These are phyloP conservation scores for Cercospora sesami DNA, from an alignment of 2,329 filamentous ascomycete species.

Conservation along the genomic window DNA sequence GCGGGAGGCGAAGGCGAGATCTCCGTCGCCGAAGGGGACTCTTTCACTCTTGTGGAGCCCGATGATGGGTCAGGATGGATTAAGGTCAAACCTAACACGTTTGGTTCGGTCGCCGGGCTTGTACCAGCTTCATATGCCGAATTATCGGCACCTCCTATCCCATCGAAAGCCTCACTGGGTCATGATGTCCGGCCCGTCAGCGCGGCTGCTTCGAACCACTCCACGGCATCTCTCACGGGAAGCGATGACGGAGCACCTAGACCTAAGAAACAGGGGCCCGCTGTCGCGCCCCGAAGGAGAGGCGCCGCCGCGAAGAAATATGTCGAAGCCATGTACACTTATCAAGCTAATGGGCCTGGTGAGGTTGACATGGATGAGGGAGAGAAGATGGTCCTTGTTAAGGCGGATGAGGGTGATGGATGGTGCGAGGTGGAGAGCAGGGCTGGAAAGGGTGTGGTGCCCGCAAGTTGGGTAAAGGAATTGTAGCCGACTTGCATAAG, in stretches of 20 bases:
- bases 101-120: constrained; percentile 72
- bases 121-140: constrained; percentile 88
- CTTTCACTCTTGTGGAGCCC: constrained; percentile 75
- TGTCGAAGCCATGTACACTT: constrained; percentile 90
- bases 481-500: constrained; percentile 42
- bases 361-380: constrained; percentile 92
- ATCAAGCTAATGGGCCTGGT: constrained; percentile 77
- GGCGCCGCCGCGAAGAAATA: constrained; percentile 80
- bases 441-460: constrained; percentile 80
- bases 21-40: constrained; percentile 73
- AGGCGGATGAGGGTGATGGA: constrained; percentile 84
- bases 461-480: constrained; percentile 86
- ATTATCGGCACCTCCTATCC: constrained; percentile 38
- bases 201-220: constrained; percentile 52
- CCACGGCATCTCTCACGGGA: constrained; percentile 65
- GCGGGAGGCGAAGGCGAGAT: constrained; percentile 79
- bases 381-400: constrained; percentile 86
- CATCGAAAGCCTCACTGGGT: constrained; percentile 10
- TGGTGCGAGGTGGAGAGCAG: constrained; percentile 92
- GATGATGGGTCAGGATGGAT: constrained; percentile 95
- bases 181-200: constrained; percentile 49
- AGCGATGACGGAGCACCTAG: constrained; percentile 46
- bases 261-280: constrained; percentile 82
- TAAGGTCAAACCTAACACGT: constrained; percentile 61
- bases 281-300: constrained; percentile 69